A percentile compares a stretch with the other conserved stretches of the same genome.
Conservation (phyloP, 140 eudicot genomes). For the Stevia rebaudiana region DNA sequence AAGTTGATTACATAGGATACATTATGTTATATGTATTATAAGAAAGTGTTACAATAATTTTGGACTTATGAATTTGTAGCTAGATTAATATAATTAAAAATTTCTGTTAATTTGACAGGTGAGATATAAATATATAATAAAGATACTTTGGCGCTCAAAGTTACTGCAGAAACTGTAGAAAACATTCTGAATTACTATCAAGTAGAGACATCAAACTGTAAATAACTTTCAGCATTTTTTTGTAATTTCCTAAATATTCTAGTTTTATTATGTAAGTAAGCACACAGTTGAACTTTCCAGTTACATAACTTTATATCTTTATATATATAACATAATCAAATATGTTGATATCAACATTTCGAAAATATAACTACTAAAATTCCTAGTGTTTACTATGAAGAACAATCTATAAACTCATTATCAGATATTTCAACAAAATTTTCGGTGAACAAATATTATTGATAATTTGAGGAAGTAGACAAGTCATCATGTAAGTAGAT, state of each 20-base stretch:
- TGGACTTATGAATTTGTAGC: neutral
- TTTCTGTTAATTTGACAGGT: constrained; percentile 18
- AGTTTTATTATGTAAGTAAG: constrained; percentile 10
- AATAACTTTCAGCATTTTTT: constrained; percentile 13
- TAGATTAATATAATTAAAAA: neutral
- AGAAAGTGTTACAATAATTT: neutral
- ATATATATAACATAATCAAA: neutral
- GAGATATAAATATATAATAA: neutral
- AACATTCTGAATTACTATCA: neutral
- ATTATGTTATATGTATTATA: too few species aligned
- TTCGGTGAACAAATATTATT: too few species aligned
- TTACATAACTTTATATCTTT: neutral
- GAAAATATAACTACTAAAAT: too few species aligned
- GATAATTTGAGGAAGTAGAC: too few species aligned
- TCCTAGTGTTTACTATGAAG: too few species aligned
- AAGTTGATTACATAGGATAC: too few species aligned
- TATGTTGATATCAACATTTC: too few species aligned
- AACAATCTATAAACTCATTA: too few species aligned
- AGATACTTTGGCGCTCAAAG: constrained; percentile 10
- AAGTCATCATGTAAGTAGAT: too few species aligned
- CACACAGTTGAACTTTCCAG: neutral
- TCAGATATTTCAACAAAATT: too few species aligned
- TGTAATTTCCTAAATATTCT: constrained; percentile 7
- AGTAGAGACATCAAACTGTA: constrained; percentile 14
- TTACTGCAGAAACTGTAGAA: neutral